Base-by-base conservation (phyloP, 495 filamentous ascomycete species). In the Daldinia decipiens region DNA sequence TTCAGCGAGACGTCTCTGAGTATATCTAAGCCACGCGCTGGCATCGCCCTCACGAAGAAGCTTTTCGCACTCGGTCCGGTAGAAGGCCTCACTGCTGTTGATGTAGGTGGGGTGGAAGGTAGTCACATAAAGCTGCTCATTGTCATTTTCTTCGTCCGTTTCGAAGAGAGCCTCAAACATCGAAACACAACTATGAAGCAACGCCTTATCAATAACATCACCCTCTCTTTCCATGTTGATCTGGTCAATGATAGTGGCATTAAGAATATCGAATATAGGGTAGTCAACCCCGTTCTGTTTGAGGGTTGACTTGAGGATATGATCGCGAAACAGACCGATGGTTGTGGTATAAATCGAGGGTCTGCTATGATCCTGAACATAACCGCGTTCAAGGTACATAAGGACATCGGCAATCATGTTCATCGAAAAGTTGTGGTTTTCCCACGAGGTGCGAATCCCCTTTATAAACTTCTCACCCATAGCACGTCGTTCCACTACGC, bases 331-430 rank as follows among this genome's bases (percentile, higher is more conserved):
- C 5, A 98, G 81, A 1, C 90, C 89, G 85, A 99, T 98, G 8
- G 92, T 87, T 21, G 89, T 85, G 1, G 89, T 87, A 73, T 92
- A 98, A 51, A 98, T 96, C 0, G 90, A 90, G 0, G 93, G 91
- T 57, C 87, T 89, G 26, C 86, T 85, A 54, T 89, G 84, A 63
- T 96, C 92, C 3, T 85, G 77, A 62, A 88, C 90, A 77, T 91
- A 91, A 13, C 93, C 87, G 27, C 95, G 92, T 68, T 99, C 95
- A 87, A 99, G 94, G 71, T 99, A 99, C 94, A 99, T 98, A 38
- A 98, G 80, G 34, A 99, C 93, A 77, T 99, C 96, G 11, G 95
- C 95, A 47, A 93, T 90, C 96, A 99, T 98, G 70, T 93, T 92
- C 94, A 98, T 97, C 60, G 91, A 93, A 15, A 92, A 83, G 74